Percentiles rank a stretch among this genome's conserved stretches.
Conservation (phyloP, 2,329 filamentous ascomycete species). For the Byssochlamys sp. region DNA sequence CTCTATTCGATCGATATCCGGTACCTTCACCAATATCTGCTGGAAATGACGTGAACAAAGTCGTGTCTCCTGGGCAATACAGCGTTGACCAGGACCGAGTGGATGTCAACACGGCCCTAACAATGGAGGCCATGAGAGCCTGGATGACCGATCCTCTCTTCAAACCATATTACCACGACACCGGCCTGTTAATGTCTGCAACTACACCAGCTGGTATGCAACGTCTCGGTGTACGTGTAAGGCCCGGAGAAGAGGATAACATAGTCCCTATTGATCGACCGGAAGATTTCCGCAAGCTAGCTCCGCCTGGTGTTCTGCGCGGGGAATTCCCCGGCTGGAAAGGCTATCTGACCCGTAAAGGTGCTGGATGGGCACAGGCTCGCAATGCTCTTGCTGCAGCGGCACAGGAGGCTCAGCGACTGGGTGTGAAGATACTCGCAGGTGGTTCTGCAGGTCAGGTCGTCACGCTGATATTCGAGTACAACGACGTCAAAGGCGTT, state of each 20-base stretch:
- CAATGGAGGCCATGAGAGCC: conserved; percentile 18
- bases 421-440: conserved; percentile 41
- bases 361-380: conserved; percentile 46
- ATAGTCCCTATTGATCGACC: not conserved
- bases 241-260: not conserved
- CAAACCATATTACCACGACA: conserved; percentile 32
- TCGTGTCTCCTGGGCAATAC: conserved; percentile 10
- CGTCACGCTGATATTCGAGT: conserved; percentile 24
- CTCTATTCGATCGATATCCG: conserved; percentile 32
- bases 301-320: conserved; percentile 41
- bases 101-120: not conserved
- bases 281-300: conserved; percentile 37
- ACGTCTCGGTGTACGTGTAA: not conserved
- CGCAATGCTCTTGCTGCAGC: conserved; percentile 38
- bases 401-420: conserved; percentile 32
- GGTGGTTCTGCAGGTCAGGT: conserved; percentile 31
- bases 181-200: conserved; percentile 28
- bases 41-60: conserved; percentile 37
- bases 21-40: conserved; percentile 37
- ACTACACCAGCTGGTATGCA: not conserved
- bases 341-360: conserved; percentile 33
- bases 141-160: conserved; percentile 35
- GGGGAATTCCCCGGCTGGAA: conserved; percentile 34
- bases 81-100: not conserved
- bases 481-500: conserved; percentile 31